phyloP scores from a whole-genome alignment of 73 alveolate genomes.

The Breviolum minutum region DNA sequence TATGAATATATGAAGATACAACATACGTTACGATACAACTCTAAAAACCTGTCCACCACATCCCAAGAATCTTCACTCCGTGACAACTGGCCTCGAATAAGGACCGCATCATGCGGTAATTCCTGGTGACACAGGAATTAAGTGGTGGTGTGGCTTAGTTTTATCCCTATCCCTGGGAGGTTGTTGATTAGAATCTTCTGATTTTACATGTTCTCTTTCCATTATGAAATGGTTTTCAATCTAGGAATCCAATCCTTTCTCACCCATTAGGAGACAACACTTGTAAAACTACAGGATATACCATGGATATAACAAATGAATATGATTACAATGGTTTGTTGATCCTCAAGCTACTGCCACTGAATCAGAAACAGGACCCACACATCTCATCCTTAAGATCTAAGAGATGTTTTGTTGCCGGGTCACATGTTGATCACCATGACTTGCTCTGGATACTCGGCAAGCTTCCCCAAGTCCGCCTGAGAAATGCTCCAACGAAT shows the following conservation, averaged over 20 bases:
- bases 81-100: slow-evolving; percentile 25
- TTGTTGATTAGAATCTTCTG: too few relatives aligned
- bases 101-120: slow-evolving; percentile 91
- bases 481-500: neutral
- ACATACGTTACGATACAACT: neutral
- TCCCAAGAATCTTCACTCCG: neutral
- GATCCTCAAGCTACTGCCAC: too few relatives aligned
- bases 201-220: too few relatives aligned
- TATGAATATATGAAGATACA: too few relatives aligned
- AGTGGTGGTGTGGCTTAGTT: too few relatives aligned
- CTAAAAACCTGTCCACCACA: neutral
- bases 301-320: neutral
- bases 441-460: slow-evolving; percentile 41
- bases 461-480: slow-evolving; percentile 69
- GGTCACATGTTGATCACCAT: slow-evolving; percentile 75
- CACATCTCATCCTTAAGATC: too few relatives aligned
- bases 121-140: too few relatives aligned
- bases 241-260: too few relatives aligned
- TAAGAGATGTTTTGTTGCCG: neutral
- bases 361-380: too few relatives aligned
- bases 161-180: too few relatives aligned
- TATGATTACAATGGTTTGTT: too few relatives aligned
- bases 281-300: neutral
- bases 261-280: neutral
- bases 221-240: too few relatives aligned